Evolutionary conservation across 495 filamentous ascomycete species (phyloP), one percentile per base, ranked within the genome.

Genomic region (Podospora pseudocomata): DNA sequence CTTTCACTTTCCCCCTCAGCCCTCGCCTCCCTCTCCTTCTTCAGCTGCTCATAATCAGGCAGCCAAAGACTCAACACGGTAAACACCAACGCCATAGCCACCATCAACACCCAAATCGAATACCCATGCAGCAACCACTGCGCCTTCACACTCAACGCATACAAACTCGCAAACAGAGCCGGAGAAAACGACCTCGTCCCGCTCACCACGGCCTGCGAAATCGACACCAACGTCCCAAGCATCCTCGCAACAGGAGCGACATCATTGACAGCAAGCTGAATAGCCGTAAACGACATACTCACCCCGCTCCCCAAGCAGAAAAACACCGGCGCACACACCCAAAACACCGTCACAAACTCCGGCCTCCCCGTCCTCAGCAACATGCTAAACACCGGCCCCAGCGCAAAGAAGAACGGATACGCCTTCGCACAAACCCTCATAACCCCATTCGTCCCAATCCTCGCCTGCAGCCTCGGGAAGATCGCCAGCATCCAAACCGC

Each of bases 231-330:
- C 16, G 86, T 89, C 5, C 87, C 89, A 28, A 92, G 77, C 6
- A 84, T 83, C 34, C 73, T 74, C 16, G 84, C 81, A 16, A 81
- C 85, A 0, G 90, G 90, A 16, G 87, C 81, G 15, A 89, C 84
- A 66, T 91, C 87, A 77, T 91, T 92, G 28, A 92, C 68, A 39
- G 85, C 86, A 26, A 92, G 85, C 80, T 91, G 89, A 26, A 86
- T 81, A 6, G 82, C 86, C 18, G 89, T 91, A 70, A 90, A 91
- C 3, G 84, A 82, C 88, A 92, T 91, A 56, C 82, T 84, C 0
- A 91, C 85, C 18, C 88, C 88, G 20, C 83, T 82, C 0, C 86
- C 87, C 1, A 86, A 19, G 1, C 79, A 74, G 30, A 86, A 67
- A 7, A 77, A 13, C 0, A 72, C 28, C 1, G 83, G 82, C 0